phyloP scores from a whole-genome alignment of 176 grass and related monocot species.

The Neostapfia colusana region DNA sequence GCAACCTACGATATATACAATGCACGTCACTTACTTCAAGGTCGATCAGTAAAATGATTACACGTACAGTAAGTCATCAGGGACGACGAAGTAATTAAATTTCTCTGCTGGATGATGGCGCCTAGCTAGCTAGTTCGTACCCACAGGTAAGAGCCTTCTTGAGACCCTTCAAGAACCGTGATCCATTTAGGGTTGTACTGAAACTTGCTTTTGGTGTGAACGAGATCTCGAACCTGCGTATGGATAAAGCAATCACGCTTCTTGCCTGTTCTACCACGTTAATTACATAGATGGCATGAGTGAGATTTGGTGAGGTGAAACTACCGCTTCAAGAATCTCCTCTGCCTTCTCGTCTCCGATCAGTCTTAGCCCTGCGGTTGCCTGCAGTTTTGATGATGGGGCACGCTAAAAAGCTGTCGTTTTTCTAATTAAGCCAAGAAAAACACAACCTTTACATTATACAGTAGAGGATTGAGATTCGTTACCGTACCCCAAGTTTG shows the following conservation, averaged over 20 bases:
- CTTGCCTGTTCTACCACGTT: too few relatives aligned
- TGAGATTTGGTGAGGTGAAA: background rate
- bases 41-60: background rate
- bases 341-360: constrained; percentile 44
- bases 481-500: constrained; percentile 56
- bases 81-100: too few relatives aligned
- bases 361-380: constrained; percentile 45
- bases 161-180: too few relatives aligned
- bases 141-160: background rate
- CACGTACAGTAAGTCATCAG: too few relatives aligned
- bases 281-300: background rate
- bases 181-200: too few relatives aligned
- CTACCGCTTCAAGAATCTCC: constrained; percentile 52
- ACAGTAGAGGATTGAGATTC: background rate
- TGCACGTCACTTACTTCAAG: background rate
- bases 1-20: constrained; percentile 26
- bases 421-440: background rate
- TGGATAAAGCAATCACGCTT: too few relatives aligned
- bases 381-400: constrained; percentile 16
- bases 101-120: too few relatives aligned
- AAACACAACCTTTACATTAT: too few relatives aligned
- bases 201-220: too few relatives aligned
- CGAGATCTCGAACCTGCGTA: too few relatives aligned
- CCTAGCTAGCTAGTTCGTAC: too few relatives aligned
- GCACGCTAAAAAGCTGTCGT: background rate